Base-by-base conservation (phyloP, 2,329 filamentous ascomycete species). In the Elsinoe perseae region DNA sequence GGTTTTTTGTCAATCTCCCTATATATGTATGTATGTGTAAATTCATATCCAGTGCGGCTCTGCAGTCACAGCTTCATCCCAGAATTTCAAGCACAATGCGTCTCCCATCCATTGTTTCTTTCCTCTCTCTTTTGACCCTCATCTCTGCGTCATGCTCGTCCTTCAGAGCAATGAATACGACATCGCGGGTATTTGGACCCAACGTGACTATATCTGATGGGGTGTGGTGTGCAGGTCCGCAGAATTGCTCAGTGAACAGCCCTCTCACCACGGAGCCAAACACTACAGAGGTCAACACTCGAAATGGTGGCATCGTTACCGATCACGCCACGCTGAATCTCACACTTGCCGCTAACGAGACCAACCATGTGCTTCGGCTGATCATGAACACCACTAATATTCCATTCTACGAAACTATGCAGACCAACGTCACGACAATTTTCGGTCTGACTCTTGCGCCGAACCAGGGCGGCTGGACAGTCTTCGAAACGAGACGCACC, bases 191-290 rank as follows among this genome's bases (percentile, higher is more conserved):
- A 14, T 27, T 27, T 1, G 44, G 44, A 30, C 44, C 44, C 27
- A 50, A 50, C 21, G 21, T 50, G 12, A 50, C 44, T n/a, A 50
- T 50, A 23, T 50, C 44, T 8, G 44, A 50, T 21, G 44, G 25
- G 6, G 23, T 50, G 20, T 50, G 28, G 25, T 50, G 44, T 34
- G 25, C 23, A 9, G 44, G 44, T 20, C 44, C 44, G 10, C 44
- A 25, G 9, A 50, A 50, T 20, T 50, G 44, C 27, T 32, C 44
- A n/a, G 18, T 50, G 10, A 50, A 50, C 14, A 50, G 4, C 25
- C 44, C 28, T 9, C 27, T 18, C 6, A 18, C 3, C 25, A 36
- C 5, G 12, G 14, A 12, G 18, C 28, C 23, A 8, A 27, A 27
- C 7, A 18, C 25, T 4, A 9, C 30, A 7, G 23, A 21, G 12